Base-by-base conservation (phyloP, 306 rosid species). In the Acacia confusa region DNA sequence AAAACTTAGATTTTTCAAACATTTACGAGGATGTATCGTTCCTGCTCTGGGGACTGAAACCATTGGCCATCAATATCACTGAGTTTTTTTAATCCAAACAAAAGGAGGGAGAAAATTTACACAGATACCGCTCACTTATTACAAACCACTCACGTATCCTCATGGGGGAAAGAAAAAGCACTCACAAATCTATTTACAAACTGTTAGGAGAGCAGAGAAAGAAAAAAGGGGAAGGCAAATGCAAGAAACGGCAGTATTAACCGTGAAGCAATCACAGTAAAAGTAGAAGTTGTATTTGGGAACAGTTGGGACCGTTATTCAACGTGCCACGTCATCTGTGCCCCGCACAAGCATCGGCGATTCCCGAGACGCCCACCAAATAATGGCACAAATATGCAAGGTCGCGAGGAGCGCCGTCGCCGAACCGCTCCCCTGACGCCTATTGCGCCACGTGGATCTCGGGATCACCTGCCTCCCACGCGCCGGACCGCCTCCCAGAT, bases 401-500 rank as follows among this genome's bases (percentile, higher is more conserved):
- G 50, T 25, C 28, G 8, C 16, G 50, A 44, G 81, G 78, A 75
- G 40, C 16, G 70, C 70, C 82, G 63, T 61, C 43, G 25, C 63
- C 50, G 58, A 79, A 58, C 52, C 48, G 58, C 74, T 34, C 47
- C 13, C 1, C 57, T 9, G 68, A 20, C 38, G 2, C 45, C 45
- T 58, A 40, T 66, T 70, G 77, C 13, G 77, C 45, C 86, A 74
- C 74, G 86, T 76, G 83, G 61, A 80, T 41, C 76, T 89, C 81
- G 1, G 71, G 28, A 0, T 89, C 92, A 60, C 86, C 89, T 4
- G 80, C 84, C 6, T 50, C 84, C 93, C 88, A 92, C 36, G 96
- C 41, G 24, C 78, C 94, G 27, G 96, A 90, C 81, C 90, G 88
- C 81, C 99, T 88, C 64, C 99, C 99, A 0, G 98, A 95, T 1